Evolutionary conservation across 2,329 filamentous ascomycete species (phyloP).

Genomic region (Fusarium bulbicola): DNA sequence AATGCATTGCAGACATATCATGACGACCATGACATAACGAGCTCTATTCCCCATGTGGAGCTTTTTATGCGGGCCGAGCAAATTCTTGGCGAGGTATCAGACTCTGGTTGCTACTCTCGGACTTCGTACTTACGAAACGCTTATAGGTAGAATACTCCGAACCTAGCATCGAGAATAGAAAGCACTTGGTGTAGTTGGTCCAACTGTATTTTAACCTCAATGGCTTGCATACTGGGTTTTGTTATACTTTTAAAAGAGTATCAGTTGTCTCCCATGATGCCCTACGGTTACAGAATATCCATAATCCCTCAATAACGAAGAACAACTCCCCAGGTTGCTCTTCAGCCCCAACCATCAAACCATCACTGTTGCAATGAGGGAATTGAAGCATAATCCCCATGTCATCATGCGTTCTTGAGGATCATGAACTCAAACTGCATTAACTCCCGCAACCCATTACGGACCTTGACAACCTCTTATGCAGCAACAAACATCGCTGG

Average conservation of each 20-base stretch:
- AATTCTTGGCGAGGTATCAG: conserved; percentile 16
- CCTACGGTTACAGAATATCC: not conserved
- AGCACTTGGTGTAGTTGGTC: not conserved
- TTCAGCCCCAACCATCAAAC: not conserved
- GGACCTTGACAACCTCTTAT: not conserved
- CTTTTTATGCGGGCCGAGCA: conserved; percentile 9
- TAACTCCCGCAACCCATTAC: not conserved
- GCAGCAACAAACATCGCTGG: not conserved
- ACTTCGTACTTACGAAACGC: conserved; percentile 23
- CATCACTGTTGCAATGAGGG: not conserved
- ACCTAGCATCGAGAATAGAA: not conserved
- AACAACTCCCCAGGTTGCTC: not conserved
- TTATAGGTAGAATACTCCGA: conserved; percentile 5
- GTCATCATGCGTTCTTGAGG: not conserved
- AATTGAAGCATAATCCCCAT: not conserved
- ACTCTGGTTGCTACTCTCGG: conserved; percentile 7
- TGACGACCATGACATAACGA: conserved; percentile 15
- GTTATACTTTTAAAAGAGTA: not conserved
- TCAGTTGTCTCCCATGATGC: not conserved
- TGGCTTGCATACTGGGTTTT: not conserved
- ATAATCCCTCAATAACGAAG: not conserved
- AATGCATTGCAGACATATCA: not conserved
- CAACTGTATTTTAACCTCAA: not conserved
- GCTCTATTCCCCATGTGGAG: conserved; percentile 19
- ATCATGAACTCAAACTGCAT: not conserved